These are phyloP conservation scores for Candida sp. DNA, from an alignment of 1,139 yeast genomes.

Conservation along the genomic window DNA sequence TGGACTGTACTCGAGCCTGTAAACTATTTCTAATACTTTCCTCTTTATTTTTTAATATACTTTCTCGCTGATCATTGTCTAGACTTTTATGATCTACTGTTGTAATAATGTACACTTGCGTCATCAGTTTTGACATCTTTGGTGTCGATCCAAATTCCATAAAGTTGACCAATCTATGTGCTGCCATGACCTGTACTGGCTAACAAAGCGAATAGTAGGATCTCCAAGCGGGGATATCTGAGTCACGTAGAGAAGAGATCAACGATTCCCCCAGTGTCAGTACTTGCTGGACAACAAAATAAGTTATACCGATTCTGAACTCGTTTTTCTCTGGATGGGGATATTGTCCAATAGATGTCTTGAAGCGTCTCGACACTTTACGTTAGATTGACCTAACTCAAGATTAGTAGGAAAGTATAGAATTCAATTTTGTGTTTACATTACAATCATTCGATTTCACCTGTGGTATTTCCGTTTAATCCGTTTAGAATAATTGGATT, in stretches of 20 bases:
- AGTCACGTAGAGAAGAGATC: conserved; percentile 76
- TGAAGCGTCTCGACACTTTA: too few relatives aligned
- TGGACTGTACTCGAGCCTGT: background rate
- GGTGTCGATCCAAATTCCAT: conserved; percentile 63
- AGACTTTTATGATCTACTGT: background rate
- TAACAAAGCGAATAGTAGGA: conserved; percentile 71
- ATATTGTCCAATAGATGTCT: too few relatives aligned
- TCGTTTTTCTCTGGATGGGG: too few relatives aligned
- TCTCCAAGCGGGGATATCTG: conserved; percentile 61
- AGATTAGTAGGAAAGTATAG: too few relatives aligned
- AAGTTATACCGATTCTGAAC: too few relatives aligned
- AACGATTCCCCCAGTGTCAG: conserved; percentile 90
- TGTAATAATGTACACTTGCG: conserved; percentile 4
- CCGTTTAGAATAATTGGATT: too few relatives aligned
- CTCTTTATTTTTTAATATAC: background rate
- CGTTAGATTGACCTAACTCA: too few relatives aligned
- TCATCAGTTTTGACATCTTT: conserved; percentile 21
- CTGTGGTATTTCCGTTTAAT: too few relatives aligned
- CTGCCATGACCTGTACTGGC: conserved; percentile 80
- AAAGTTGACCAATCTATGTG: conserved; percentile 60
- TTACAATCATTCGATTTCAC: too few relatives aligned
- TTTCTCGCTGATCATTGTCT: background rate
- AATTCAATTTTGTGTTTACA: too few relatives aligned
- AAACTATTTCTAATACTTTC: background rate
- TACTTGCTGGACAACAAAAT: conserved; percentile 91